These are phyloP conservation scores for Agrocybe pediades DNA, from an alignment of 768 basidiomycete species.

Conservation along the genomic window DNA sequence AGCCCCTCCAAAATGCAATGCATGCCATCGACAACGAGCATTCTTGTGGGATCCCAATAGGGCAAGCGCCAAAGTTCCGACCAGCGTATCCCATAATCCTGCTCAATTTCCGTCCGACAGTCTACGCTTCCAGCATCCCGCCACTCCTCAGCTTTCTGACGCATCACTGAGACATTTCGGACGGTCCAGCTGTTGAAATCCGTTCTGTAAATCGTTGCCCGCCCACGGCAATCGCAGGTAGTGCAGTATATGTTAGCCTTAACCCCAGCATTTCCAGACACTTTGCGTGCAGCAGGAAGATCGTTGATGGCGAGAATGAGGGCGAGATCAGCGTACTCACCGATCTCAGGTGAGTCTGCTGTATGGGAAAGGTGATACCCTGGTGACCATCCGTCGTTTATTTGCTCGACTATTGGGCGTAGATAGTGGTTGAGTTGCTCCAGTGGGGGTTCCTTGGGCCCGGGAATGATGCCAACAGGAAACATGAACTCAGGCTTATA, in stretches of 20 bases:
- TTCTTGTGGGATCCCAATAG: slow-evolving; percentile 32
- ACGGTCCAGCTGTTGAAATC: slow-evolving; percentile 16
- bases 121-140: slow-evolving; percentile 12
- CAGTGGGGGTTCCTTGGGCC: slow-evolving; percentile 35
- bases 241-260: slow-evolving; percentile 23
- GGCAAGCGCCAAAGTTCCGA: slow-evolving; percentile 26
- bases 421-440: slow-evolving; percentile 39
- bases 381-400: neutral
- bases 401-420: slow-evolving; percentile 30
- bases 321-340: no score
- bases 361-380: slow-evolving; percentile 17
- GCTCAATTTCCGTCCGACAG: slow-evolving; percentile 9
- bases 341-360: no score
- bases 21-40: slow-evolving; percentile 37
- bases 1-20: slow-evolving; percentile 36
- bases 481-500: slow-evolving; percentile 41
- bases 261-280: slow-evolving; percentile 23
- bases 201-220: slow-evolving; percentile 17
- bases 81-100: slow-evolving; percentile 26
- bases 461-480: slow-evolving; percentile 38
- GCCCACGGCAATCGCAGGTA: slow-evolving; percentile 17
- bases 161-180: slow-evolving; percentile 15
- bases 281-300: slow-evolving; percentile 32
- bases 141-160: slow-evolving; percentile 17
- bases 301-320: slow-evolving; percentile 36